phyloP scores from a whole-genome alignment of 164 flowering plant genomes.

The Chloranthus sessilifolius region DNA sequence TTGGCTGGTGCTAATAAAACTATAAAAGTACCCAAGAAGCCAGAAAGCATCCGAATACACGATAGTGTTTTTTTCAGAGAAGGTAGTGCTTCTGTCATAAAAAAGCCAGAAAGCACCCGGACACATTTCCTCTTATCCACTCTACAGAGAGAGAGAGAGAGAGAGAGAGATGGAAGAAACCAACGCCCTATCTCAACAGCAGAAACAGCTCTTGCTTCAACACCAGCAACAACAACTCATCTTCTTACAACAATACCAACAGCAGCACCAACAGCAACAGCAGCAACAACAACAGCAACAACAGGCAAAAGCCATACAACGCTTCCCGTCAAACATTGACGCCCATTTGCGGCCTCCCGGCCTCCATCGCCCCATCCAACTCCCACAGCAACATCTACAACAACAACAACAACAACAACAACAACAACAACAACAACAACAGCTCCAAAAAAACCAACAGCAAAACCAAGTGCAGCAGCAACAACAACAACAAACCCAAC shows the following conservation, averaged over 20 bases:
- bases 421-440: slow-evolving; percentile 16
- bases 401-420: slow-evolving; percentile 8
- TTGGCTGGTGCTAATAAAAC: too few species aligned
- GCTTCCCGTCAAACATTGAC: slow-evolving; percentile 92
- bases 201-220: slow-evolving; percentile 22
- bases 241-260: slow-evolving; percentile 33
- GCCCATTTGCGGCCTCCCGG: slow-evolving; percentile 77
- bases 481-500: slow-evolving; percentile 20
- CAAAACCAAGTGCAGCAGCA: slow-evolving; percentile 4
- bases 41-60: too few species aligned
- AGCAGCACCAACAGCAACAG: slow-evolving; percentile 18
- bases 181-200: slow-evolving; percentile 39
- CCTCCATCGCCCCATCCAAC: slow-evolving; percentile 34
- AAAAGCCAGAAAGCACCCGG: too few species aligned
- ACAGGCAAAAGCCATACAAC: slow-evolving; percentile 60
- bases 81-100: too few species aligned
- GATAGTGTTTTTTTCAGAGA: too few species aligned
- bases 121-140: neutral
- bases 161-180: slow-evolving; percentile 41
- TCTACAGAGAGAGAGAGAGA: neutral
- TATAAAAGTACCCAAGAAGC: too few species aligned
- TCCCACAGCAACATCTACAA: slow-evolving; percentile 10
- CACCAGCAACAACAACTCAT: slow-evolving; percentile 33
- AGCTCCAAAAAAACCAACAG: slow-evolving; percentile 21
- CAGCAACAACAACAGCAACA: slow-evolving; percentile 33